Evolutionary conservation across 495 filamentous ascomycete species (phyloP).

Genomic region (Rusavskia elegans): DNA sequence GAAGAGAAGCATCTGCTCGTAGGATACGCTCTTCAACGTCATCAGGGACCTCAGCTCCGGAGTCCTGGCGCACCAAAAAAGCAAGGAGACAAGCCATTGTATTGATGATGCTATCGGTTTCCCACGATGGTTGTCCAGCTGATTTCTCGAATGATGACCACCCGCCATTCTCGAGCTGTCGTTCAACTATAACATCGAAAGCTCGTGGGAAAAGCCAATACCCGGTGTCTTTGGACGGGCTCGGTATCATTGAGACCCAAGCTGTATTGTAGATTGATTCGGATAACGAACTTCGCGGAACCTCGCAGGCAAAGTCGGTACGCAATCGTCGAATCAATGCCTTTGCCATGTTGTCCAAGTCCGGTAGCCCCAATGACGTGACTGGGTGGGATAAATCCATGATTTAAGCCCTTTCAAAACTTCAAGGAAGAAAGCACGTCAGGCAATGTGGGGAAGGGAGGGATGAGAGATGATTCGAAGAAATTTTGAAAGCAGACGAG

Average conservation of each 20-base stretch:
- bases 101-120: constrained; percentile 15
- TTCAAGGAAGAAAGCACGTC: no score
- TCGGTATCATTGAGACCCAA: constrained; percentile 28
- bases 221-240: constrained; percentile 5
- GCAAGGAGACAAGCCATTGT: constrained; percentile 14
- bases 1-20: background rate
- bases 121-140: background rate
- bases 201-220: constrained; percentile 22
- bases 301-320: background rate
- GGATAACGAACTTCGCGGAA: constrained; percentile 12
- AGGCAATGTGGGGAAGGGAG: no score
- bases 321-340: background rate
- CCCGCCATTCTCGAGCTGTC: constrained; percentile 14
- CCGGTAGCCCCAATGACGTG: background rate
- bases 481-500: background rate
- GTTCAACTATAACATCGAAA: constrained; percentile 16
- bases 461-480: no score
- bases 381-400: background rate
- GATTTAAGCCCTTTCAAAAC: background rate
- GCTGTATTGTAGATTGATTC: constrained; percentile 28
- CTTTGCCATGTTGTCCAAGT: background rate
- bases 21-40: background rate
- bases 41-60: background rate
- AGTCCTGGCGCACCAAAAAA: background rate
- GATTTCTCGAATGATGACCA: constrained; percentile 10